phyloP scores from a whole-genome alignment of 768 basidiomycete species.

The Tephrocybe rancida region DNA sequence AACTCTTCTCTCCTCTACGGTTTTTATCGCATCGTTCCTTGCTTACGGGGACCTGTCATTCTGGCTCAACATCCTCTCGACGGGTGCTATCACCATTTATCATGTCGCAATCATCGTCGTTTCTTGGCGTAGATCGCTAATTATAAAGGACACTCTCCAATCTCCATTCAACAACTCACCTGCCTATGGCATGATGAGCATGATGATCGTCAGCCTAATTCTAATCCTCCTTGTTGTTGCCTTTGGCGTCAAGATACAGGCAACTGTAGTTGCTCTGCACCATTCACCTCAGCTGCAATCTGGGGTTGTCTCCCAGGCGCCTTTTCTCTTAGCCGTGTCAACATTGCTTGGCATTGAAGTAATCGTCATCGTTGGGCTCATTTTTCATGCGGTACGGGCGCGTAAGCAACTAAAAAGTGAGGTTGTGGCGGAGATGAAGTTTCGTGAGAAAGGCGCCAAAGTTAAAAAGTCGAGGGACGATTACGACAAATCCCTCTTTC shows the following conservation, averaged over 20 bases:
- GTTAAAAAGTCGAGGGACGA: neutral
- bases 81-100: slow-evolving; percentile 8
- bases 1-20: slow-evolving; percentile 7
- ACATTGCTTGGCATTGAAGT: slow-evolving; percentile 1
- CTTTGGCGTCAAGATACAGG: slow-evolving; percentile 2
- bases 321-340: neutral
- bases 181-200: neutral
- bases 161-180: neutral
- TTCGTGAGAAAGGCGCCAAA: neutral
- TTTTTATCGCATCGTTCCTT: slow-evolving; percentile 14
- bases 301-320: neutral
- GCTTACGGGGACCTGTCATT: slow-evolving; percentile 10
- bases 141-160: neutral
- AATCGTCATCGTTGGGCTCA: neutral
- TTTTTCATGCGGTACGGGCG: slow-evolving; percentile 3
- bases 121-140: slow-evolving; percentile 5
- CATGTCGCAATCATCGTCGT: slow-evolving; percentile 8
- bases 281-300: neutral
- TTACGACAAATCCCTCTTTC: neutral
- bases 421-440: neutral
- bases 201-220: neutral
- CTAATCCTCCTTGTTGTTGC: slow-evolving; percentile 4
- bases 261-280: neutral
- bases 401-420: neutral
- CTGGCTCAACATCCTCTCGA: slow-evolving; percentile 12